Base-by-base conservation (phyloP, 2,329 filamentous ascomycete genomes). In the Knoxdaviesia proteae region DNA sequence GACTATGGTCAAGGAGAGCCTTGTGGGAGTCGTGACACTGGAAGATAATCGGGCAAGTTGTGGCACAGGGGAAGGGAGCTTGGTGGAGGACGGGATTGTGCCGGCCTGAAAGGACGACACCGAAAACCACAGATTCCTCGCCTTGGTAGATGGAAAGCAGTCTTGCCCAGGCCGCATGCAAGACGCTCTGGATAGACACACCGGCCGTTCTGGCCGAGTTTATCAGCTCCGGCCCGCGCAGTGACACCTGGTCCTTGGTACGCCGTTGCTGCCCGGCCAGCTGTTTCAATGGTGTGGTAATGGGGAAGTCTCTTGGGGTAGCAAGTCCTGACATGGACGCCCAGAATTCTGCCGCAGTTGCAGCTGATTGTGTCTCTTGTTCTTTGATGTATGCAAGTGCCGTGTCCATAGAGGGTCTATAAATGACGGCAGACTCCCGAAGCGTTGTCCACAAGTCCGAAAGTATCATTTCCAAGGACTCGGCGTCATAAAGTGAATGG, bases 401-500 rank as follows among this genome's bases (percentile, higher is more conserved):
- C 3, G 20, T 20, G 20, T 20, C 20, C 2, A 20, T 20, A 20
- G 20, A 20, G 20, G 20, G 20, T 20, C 20, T 20, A 20, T 20
- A 20, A 3, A 20, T 20, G 20, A 20, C 20, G 20, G 20, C 20
- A 20, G 20, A 20, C 20, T 20, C 20, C 20, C 20, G 20, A 20
- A 20, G 20, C 3, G 20, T 20, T 20, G 3, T 3, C 20, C 51
- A 48, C 8, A 93, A 61, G 49, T 80, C 71, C 0, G 62, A 52
- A 2, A 94, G 58, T 1, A 94, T 66, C 1, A 64, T 52, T 4
- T 71, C 63, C 7, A 94, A 60, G 6, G 84, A 86, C 36, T 74
- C 67, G 0, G 84, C 87, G 60, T 94, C 87, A 49, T 92, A 94
- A 0, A 94, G 62, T 0, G 82, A 81, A 58, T 94, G 87, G 48